Evolutionary conservation across 768 basidiomycete species (phyloP).

Genomic region (Russula virescens): DNA sequence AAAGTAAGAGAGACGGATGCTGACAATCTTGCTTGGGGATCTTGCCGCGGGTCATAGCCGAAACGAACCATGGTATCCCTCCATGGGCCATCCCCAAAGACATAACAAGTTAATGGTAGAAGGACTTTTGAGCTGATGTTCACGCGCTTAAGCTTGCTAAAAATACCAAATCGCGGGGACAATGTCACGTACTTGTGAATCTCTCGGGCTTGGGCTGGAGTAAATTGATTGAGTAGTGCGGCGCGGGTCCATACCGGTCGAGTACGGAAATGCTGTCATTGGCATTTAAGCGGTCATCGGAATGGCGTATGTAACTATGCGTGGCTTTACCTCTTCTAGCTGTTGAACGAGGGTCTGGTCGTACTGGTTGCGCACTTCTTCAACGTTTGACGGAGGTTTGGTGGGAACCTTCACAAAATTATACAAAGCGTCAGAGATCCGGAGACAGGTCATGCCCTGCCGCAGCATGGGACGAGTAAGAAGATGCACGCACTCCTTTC

Average conservation of each 20-base stretch:
- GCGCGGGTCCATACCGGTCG: slow-evolving; percentile 89
- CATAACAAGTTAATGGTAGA: slow-evolving; percentile 77
- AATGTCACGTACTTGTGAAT: slow-evolving; percentile 59
- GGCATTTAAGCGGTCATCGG: not conserved
- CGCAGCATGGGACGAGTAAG: not conserved
- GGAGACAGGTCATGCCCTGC: slow-evolving; percentile 6
- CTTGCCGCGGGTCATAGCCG: slow-evolving; percentile 83
- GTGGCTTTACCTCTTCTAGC: slow-evolving; percentile 45
- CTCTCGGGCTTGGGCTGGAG: slow-evolving; percentile 57
- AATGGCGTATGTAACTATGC: not conserved
- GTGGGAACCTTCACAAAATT: slow-evolving; percentile 37
- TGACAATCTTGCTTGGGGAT: slow-evolving; percentile 70
- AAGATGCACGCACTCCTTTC: slow-evolving; percentile 37
- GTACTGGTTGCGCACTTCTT: slow-evolving; percentile 50
- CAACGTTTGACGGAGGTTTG: slow-evolving; percentile 54
- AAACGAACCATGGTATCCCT: slow-evolving; percentile 82
- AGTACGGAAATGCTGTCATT: slow-evolving; percentile 54
- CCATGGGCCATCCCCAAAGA: slow-evolving; percentile 93
- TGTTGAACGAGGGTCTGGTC: slow-evolving; percentile 50
- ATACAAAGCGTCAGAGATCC: slow-evolving; percentile 32
- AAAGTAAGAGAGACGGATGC: slow-evolving; percentile 27
- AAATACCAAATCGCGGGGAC: not conserved
- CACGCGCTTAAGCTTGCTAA: not conserved
- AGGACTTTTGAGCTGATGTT: slow-evolving; percentile 66
- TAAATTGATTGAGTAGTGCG: slow-evolving; percentile 79